Evolutionary conservation across 192 early-diverging fungal genomes (phyloP).

Genomic region (Coemansia sp.): DNA sequence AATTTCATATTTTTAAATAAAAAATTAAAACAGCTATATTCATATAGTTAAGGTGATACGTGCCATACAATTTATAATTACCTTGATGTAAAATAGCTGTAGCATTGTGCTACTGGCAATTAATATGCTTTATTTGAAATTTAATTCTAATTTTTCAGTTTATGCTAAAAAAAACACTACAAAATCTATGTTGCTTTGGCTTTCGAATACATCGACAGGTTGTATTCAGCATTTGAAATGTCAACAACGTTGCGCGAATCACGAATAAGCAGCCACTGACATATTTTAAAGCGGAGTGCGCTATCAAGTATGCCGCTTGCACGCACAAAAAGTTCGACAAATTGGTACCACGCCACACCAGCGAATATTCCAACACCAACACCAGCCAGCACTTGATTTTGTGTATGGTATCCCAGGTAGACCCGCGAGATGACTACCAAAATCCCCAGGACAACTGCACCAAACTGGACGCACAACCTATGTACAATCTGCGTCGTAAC

Average conservation of each 20-base stretch:
- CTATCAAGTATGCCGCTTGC: conserved; percentile 4
- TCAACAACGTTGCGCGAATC: conserved; percentile 31
- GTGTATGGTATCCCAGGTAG: conserved; percentile 44
- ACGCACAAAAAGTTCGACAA: conserved; percentile 18
- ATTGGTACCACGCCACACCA: conserved; percentile 23
- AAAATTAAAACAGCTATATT: too few species aligned
- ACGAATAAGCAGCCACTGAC: conserved; percentile 41
- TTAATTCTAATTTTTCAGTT: too few species aligned
- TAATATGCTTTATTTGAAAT: too few species aligned
- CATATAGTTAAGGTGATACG: too few species aligned
- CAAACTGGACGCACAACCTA: conserved; percentile 14
- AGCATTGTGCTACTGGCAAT: too few species aligned
- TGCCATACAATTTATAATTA: too few species aligned
- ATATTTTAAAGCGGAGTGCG: conserved; percentile 7
- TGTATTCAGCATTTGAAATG: conserved; percentile 40
- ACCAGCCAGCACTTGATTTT: conserved; percentile 27
- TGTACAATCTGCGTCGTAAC: conserved; percentile 9
- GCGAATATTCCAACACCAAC: conserved; percentile 11
- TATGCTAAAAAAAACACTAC: too few species aligned
- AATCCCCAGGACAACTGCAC: conserved; percentile 16
- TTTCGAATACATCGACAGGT: conserved; percentile 12
- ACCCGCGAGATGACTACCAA: conserved; percentile 31
- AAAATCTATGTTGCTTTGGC: neutral
- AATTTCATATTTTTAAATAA: too few species aligned
- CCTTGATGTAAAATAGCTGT: too few species aligned